Evolutionary conservation across 1,284 basidiomycete genomes (phyloP).

Genomic region (Uromyces viciae-fabae): DNA sequence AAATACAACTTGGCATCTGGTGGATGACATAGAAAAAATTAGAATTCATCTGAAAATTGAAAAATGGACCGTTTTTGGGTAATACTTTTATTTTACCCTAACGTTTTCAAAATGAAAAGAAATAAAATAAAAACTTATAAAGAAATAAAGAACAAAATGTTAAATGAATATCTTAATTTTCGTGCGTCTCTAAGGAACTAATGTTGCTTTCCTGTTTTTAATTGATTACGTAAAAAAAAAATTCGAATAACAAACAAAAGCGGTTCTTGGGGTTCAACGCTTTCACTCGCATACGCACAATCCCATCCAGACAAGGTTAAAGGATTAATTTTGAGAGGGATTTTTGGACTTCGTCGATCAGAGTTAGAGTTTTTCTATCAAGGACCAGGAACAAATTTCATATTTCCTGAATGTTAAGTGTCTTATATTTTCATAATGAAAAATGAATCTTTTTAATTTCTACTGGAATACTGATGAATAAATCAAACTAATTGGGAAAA

Average conservation of each 20-base stretch:
- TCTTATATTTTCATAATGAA: too few species aligned
- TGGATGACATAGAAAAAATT: slow-evolving; percentile 80
- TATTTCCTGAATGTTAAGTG: slow-evolving; percentile 71
- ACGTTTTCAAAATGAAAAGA: too few species aligned
- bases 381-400: slow-evolving; percentile 56
- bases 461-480: slow-evolving; percentile 68
- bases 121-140: too few species aligned
- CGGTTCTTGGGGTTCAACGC: slow-evolving; percentile 70
- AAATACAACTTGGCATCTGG: slow-evolving; percentile 92
- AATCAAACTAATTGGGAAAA: too few species aligned
- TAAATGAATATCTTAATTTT: too few species aligned
- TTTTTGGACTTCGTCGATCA: slow-evolving; percentile 68
- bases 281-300: slow-evolving; percentile 83
- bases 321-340: slow-evolving; percentile 79
- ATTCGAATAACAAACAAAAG: too few species aligned
- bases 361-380: slow-evolving; percentile 93
- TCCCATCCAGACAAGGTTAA: slow-evolving; percentile 75
- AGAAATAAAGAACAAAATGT: too few species aligned
- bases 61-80: slow-evolving; percentile 86
- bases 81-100: not conserved
- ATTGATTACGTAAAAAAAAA: not conserved
- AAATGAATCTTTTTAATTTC: too few species aligned
- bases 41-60: slow-evolving; percentile 69
- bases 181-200: too few species aligned
- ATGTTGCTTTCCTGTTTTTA: too few species aligned